Base-by-base conservation (phyloP, 768 basidiomycete genomes). In the Trametes meyenii region DNA sequence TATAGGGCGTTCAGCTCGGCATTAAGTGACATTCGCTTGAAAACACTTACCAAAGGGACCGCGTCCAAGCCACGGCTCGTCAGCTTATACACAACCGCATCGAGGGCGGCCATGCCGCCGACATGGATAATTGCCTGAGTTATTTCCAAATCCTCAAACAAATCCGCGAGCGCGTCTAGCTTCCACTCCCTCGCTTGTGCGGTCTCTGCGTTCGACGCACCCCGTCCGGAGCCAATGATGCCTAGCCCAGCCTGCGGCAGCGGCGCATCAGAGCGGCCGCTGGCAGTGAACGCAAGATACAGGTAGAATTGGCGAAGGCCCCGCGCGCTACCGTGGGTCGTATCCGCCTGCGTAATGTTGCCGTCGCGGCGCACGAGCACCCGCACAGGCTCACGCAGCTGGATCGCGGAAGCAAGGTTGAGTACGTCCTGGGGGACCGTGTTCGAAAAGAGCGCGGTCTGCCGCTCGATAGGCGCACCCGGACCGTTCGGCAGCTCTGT, bases 381-480 rank as follows among this genome's bases (percentile, higher is more conserved):
- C 24, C 97, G 86, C 43, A 99, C 95, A 21, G 97, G 96, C 73
- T 99, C 97, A 54, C 91, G 87, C 12, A 99, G 84, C 70, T 97
- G 92, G 60, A 99, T 94, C 4, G 90, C 87, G 55, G 92, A 87
- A 1, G 95, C 95, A 43, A 99, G 87, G 73, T 96, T 98, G 64
- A 99, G 84, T 12, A 99, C 97, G 71, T 99, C 97, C 72, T 96
- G 94, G 16, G 94, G 96, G 17, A 97, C 96, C 2, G 97, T 99
- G 73, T 98, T 98, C 39, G 94, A 96, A 76, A 98, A 98, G n/a
- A 94, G 79, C 7, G 92, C 93, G 4, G 93, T 94, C 74, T 96
- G 94, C 24, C 95, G 87, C 66, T 96, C 94, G 49, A 89, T 81
- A 0, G 71, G 63, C 45, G 69, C 73, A 23, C 79, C 63, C 17